phyloP scores from a whole-genome alignment of 2,329 filamentous ascomycete genomes.

The Aspergillus arachidicola region DNA sequence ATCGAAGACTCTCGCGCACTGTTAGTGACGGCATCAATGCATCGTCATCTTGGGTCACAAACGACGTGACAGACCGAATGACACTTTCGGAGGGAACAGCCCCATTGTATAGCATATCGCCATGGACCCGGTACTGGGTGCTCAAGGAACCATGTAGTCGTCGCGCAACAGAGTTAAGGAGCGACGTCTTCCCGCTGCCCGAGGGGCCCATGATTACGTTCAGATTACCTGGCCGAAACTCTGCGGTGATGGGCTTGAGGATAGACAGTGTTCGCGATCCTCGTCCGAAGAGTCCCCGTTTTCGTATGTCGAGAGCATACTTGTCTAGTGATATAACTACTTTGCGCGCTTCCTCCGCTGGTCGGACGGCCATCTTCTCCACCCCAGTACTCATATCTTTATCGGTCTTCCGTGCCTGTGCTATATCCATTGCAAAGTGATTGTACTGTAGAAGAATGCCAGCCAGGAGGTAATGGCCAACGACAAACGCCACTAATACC shows the following conservation, averaged over 20 bases:
- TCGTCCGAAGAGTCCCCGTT: constrained; percentile 57
- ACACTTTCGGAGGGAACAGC: constrained; percentile 69
- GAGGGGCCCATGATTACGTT: constrained; percentile 83
- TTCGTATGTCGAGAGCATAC: constrained; percentile 67
- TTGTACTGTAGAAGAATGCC: constrained; percentile 65
- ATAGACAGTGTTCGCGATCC: constrained; percentile 51
- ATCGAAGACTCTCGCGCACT: constrained; percentile 72
- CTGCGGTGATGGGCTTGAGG: constrained; percentile 66
- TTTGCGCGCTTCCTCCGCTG: constrained; percentile 57
- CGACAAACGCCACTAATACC: constrained; percentile 61
- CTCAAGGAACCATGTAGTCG: constrained; percentile 64
- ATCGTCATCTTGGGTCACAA: constrained; percentile 78
- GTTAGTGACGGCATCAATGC: constrained; percentile 73
- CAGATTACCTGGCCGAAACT: constrained; percentile 67
- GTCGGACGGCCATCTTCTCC: constrained; percentile 64
- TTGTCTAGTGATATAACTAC: constrained; percentile 67
- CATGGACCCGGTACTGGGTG: constrained; percentile 64
- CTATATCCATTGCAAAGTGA: constrained; percentile 70
- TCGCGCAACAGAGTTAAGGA: constrained; percentile 72
- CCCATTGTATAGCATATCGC: constrained; percentile 70
- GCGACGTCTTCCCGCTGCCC: constrained; percentile 74
- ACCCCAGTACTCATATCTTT: constrained; percentile 70
- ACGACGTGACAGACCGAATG: constrained; percentile 71
- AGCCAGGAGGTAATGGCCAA: constrained; percentile 65
- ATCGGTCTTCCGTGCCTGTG: constrained; percentile 60